phyloP scores from a whole-genome alignment of 1,139 yeast species.

The Scheffersomyces cryptocercus region DNA sequence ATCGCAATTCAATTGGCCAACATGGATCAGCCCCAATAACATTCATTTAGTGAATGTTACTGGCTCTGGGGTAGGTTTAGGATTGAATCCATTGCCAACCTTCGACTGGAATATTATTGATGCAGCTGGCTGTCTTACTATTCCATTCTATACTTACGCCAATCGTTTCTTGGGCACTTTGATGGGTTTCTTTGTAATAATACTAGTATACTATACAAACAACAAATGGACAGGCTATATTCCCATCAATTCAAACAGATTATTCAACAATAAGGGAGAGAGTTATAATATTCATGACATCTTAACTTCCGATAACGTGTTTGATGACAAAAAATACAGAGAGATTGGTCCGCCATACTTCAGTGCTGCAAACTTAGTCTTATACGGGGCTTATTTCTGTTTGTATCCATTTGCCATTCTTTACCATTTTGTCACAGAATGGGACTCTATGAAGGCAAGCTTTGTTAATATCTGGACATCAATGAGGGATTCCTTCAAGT shows the following conservation, averaged over 20 bases:
- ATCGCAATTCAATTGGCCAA: slow-evolving; percentile 49
- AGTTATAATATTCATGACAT: slow-evolving; percentile 42
- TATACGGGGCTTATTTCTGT: slow-evolving; percentile 59
- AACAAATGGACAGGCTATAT: slow-evolving; percentile 52
- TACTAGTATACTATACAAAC: slow-evolving; percentile 53
- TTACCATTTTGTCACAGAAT: slow-evolving; percentile 45
- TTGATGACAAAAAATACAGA: slow-evolving; percentile 43
- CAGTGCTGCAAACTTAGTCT: slow-evolving; percentile 53
- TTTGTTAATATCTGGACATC: slow-evolving; percentile 37
- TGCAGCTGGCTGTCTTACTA: slow-evolving; percentile 41
- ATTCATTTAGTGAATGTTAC: slow-evolving; percentile 40
- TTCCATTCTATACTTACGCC: slow-evolving; percentile 44
- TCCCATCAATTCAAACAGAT: slow-evolving; percentile 53
- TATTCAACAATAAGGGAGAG: slow-evolving; percentile 51
- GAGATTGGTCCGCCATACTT: slow-evolving; percentile 58
- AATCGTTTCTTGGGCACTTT: slow-evolving; percentile 45
- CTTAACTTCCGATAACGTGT: slow-evolving; percentile 35
- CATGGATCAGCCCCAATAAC: slow-evolving; percentile 46
- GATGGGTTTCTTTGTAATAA: slow-evolving; percentile 40
- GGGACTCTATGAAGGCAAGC: slow-evolving; percentile 46
- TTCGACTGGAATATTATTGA: slow-evolving; percentile 49
- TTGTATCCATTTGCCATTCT: slow-evolving; percentile 57
- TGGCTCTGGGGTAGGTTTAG: slow-evolving; percentile 41
- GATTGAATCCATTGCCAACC: slow-evolving; percentile 45
- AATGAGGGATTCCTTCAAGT: slow-evolving; percentile 28